A percentile compares a stretch with the other conserved stretches of the same genome.
Conservation (phyloP, 2,329 filamentous ascomycete species). For the Pseudogymnoascus sp. region DNA sequence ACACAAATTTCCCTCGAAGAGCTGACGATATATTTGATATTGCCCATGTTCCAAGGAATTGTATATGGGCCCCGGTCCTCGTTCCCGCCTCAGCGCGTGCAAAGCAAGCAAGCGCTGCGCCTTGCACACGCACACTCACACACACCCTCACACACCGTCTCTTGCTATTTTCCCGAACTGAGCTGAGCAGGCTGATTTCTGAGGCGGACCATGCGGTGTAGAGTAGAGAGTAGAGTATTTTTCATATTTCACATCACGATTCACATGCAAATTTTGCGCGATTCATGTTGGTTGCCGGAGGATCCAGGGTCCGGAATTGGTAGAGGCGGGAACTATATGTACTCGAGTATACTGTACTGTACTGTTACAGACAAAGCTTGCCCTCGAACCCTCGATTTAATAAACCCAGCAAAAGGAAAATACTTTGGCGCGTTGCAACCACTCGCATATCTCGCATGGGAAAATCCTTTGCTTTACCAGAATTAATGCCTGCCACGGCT, state of each 20-base stretch:
- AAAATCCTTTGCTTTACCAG: not conserved
- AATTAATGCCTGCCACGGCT: not conserved
- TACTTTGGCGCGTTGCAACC: not conserved
- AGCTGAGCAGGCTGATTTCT: not conserved
- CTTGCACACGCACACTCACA: not conserved
- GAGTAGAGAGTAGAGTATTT: not conserved
- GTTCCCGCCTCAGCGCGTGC: not conserved
- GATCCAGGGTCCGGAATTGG: constrained; percentile 2
- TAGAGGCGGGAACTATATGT: not conserved
- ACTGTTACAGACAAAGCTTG: not conserved
- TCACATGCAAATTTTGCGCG: constrained; percentile 5
- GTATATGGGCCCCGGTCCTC: not conserved
- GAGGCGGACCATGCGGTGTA: not conserved
- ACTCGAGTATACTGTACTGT: not conserved
- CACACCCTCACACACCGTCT: not conserved
- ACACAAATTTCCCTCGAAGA: not conserved
- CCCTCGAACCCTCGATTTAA: not conserved
- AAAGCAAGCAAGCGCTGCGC: not conserved
- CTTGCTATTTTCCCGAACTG: not conserved
- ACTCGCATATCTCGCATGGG: not conserved
- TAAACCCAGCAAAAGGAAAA: not conserved
- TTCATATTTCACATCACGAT: constrained; percentile 5
- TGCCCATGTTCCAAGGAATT: not conserved
- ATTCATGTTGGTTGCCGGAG: not conserved
- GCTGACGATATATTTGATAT: not conserved